Evolutionary conservation across 768 basidiomycete species (phyloP), one percentile per base, ranked within the genome.

Genomic region (Suillus luteus): DNA sequence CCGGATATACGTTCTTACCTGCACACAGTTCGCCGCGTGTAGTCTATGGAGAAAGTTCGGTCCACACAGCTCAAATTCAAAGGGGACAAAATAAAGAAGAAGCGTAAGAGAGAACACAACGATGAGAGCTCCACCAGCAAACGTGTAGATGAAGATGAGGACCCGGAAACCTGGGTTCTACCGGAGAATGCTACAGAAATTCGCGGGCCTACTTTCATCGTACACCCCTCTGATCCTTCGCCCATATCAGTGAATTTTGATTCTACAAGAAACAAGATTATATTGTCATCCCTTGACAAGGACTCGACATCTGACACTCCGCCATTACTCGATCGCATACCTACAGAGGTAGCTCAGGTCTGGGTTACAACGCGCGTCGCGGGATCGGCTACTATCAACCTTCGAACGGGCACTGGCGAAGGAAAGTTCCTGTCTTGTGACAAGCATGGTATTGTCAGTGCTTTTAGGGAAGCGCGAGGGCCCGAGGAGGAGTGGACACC

Each of bases 401-500:
- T 96, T 64, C 87, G 95, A 24, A 92, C 92, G 40, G 92, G 92
- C 1, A 86, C 86, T n/a, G 91, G 91, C 27, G 92, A 91, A 73
- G 93, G 93, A 11, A 95, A 95, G 76, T 97, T 95, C 74, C 78
- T 97, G 55, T 93, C 92, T 9, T 92, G 90, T 76, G 93, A 96
- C 78, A 83, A 88, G 65, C 87, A 93, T 69, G 95, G 95, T 8
- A 79, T 94, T 22, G 89, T 96, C 15, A 86, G 89, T 66, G 89
- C 91, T 51, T 90, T 93, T 72, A 82, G 92, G 54, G 95, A 97
- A 71, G 95, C 95, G 33, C 85, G 95, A 38, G 95, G 95, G 1
- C 91, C 92, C 5, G 93, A 96, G 75, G 95, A 97, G 75, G 95
- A 96, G 75, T 97, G 94, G 92, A 91, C 90, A 3, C 90, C 94